Evolutionary conservation across 805 yeast species (phyloP).

Genomic region (Debaryomyces tyrocola): DNA sequence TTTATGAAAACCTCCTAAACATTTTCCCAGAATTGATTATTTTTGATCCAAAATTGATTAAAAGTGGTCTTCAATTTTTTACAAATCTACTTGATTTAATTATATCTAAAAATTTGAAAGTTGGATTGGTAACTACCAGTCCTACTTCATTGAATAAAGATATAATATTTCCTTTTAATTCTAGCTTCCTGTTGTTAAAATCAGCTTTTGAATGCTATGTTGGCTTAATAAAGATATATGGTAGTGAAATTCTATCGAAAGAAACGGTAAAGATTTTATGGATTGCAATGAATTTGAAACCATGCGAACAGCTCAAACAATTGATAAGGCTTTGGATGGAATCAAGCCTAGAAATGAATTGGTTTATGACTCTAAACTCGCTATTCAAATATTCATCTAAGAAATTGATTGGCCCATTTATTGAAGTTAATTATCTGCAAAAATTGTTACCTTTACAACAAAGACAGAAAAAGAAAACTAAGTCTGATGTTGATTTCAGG

Average conservation of each 20-base stretch:
- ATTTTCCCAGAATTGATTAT: slow-evolving; percentile 39
- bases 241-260: slow-evolving; percentile 43
- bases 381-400: slow-evolving; percentile 47
- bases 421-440: slow-evolving; percentile 38
- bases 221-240: slow-evolving; percentile 54
- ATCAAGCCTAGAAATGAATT: slow-evolving; percentile 44
- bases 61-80: slow-evolving; percentile 32
- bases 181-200: slow-evolving; percentile 39
- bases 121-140: slow-evolving; percentile 31
- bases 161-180: slow-evolving; percentile 45
- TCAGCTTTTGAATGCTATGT: slow-evolving; percentile 56
- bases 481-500: slow-evolving; percentile 29
- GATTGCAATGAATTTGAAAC: slow-evolving; percentile 54
- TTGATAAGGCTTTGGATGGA: slow-evolving; percentile 64
- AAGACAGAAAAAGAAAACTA: slow-evolving; percentile 30
- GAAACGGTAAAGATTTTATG: slow-evolving; percentile 57
- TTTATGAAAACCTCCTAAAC: slow-evolving; percentile 22
- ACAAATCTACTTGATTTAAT: slow-evolving; percentile 24
- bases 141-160: slow-evolving; percentile 40
- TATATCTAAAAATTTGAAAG: slow-evolving; percentile 35
- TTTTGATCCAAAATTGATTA: slow-evolving; percentile 36
- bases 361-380: slow-evolving; percentile 59
- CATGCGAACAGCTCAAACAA: slow-evolving; percentile 41
- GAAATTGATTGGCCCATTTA: slow-evolving; percentile 40
- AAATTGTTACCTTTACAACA: slow-evolving; percentile 43